These are phyloP conservation scores for Chlorokybus atmophyticus DNA, from an alignment of 139 green algal genomes.

Conservation along the genomic window DNA sequence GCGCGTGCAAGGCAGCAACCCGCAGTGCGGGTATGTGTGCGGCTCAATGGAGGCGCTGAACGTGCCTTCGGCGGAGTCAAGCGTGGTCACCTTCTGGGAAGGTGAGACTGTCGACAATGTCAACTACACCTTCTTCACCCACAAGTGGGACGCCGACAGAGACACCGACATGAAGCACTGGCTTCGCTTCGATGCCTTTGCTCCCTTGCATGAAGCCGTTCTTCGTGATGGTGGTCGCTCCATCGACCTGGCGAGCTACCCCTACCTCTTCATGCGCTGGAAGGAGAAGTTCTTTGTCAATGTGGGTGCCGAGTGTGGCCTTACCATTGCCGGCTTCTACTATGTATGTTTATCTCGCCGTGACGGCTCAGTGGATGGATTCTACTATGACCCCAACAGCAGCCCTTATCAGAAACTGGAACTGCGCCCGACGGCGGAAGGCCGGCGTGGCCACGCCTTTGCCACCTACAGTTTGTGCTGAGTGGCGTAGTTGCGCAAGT, in stretches of 20 bases:
- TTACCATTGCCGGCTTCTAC: constrained; percentile 69
- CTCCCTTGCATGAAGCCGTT: constrained; percentile 15
- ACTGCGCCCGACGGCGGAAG: no score
- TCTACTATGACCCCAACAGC: constrained; percentile 54
- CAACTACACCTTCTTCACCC: constrained; percentile 54
- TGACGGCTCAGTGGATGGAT: constrained; percentile 44
- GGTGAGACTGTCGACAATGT: constrained; percentile 64
- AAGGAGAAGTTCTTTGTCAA: constrained; percentile 68
- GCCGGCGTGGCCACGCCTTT: no score
- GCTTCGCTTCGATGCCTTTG: constrained; percentile 39
- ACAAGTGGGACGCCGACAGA: constrained; percentile 40
- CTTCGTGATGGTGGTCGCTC: not conserved
- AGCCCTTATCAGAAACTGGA: no score
- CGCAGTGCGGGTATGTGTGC: constrained; percentile 26
- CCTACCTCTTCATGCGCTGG: constrained; percentile 57
- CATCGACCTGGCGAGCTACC: constrained; percentile 3
- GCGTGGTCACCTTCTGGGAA: constrained; percentile 55
- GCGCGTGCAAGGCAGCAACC: constrained; percentile 36
- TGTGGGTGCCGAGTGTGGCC: constrained; percentile 33
- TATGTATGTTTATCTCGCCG: constrained; percentile 40
- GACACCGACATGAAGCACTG: constrained; percentile 43
- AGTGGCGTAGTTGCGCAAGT: no score
- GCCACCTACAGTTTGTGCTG: no score
- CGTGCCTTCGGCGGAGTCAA: constrained; percentile 23
- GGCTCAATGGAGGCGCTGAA: constrained; percentile 47